Evolutionary conservation across 441 rosid species (phyloP), one percentile per base, ranked within the genome.

Genomic region (Croton laevigatus): DNA sequence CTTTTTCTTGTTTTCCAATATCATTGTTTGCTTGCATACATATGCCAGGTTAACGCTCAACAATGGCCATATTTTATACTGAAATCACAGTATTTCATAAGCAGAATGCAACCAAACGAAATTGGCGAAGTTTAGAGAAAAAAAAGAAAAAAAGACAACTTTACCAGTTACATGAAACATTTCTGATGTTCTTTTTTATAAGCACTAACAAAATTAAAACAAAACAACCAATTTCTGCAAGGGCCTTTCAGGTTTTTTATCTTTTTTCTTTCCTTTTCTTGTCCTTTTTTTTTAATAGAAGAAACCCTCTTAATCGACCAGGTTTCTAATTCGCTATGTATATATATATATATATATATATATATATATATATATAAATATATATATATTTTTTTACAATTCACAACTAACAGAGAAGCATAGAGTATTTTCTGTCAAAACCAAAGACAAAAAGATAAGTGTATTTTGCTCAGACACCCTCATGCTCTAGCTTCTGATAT

Each of bases 401-500:
- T 66, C 73, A 65, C 70, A 75, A 77, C 59, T 61, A 76, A 70
- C 69, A 72, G 48, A 69, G 71, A 37, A 57, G n/a, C 61, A 65
- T 34, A 65, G 12, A 69, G 53, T 68, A 71, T 62, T 62, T 23
- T 59, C 17, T 4, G 52, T 68, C 37, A 48, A 59, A 72, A 71
- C 62, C 62, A 34, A 62, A 9, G 58, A 67, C 46, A 45, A 69
- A 59, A 23, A 72, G 20, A n/a, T 27, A 54, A 71, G 36, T 19
- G 37, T 45, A 48, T 42, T 51, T 36, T 59, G 34, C 42, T 49
- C 46, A 62, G 59, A 45, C 16, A 63, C 65, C 63, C 37, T 38
- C 59, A 57, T 17, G 57, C 70, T 42, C 42, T 40, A 19, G 42
- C 59, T 63, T 74, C 70, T 49, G 68, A 45, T 27, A 62, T 68